These are phyloP conservation scores for Lathyrus aphaca DNA, from an alignment of 306 rosid genomes.

Conservation along the genomic window DNA sequence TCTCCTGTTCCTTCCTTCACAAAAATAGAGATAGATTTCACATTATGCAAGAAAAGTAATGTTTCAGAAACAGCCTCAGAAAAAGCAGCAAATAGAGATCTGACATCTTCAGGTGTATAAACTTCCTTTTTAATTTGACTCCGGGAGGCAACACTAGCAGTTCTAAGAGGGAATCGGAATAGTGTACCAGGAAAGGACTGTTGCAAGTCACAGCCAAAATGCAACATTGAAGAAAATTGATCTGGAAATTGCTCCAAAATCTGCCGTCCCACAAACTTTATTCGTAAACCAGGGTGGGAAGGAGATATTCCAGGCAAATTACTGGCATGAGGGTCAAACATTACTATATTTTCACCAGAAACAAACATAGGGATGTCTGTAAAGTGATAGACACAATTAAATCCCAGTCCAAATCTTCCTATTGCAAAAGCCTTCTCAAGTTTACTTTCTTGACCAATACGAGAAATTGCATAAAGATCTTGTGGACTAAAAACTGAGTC, in stretches of 20 bases:
- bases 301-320: slow-evolving; percentile 98
- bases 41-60: slow-evolving; percentile 79
- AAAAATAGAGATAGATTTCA: slow-evolving; percentile 79
- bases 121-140: slow-evolving; percentile 95
- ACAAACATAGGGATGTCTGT: slow-evolving; percentile 95
- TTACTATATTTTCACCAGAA: slow-evolving; percentile 92
- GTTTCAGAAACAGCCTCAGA: slow-evolving; percentile 85
- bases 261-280: slow-evolving; percentile 84
- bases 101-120: slow-evolving; percentile 84
- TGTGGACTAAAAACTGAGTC: slow-evolving; percentile 90
- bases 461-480: slow-evolving; percentile 99
- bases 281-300: slow-evolving; percentile 93
- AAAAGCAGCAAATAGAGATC: slow-evolving; percentile 77
- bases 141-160: slow-evolving; percentile 75
- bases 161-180: slow-evolving; percentile 94
- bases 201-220: slow-evolving; percentile 95
- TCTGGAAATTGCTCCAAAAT: slow-evolving; percentile 97
- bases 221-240: slow-evolving; percentile 88
- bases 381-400: slow-evolving; percentile 97
- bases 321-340: slow-evolving; percentile 96
- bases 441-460: slow-evolving; percentile 99
- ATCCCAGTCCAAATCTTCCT: slow-evolving; percentile 98
- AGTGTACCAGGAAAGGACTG: slow-evolving; percentile 89
- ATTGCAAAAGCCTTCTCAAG: slow-evolving; percentile 95
- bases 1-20: slow-evolving; percentile 81